These are phyloP conservation scores for Cercospora nicotianae DNA, from an alignment of 2,329 filamentous ascomycete species.

Conservation along the genomic window DNA sequence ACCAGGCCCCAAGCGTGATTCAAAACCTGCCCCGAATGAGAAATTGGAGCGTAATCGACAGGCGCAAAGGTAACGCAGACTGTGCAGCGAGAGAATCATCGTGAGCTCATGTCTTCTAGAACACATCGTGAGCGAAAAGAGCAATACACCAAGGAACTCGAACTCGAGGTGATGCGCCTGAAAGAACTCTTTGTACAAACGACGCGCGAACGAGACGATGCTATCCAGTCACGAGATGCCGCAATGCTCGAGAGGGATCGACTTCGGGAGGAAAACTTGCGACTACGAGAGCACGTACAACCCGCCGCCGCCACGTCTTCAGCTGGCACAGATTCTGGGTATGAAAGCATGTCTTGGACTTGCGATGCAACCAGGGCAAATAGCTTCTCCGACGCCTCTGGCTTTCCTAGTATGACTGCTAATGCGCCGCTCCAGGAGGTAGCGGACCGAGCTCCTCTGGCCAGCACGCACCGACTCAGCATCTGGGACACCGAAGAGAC, in stretches of 20 bases:
- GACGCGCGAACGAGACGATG: constrained; percentile 25
- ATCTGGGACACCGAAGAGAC: constrained; percentile 23
- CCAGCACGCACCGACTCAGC: constrained; percentile 14
- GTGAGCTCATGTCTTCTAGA: constrained; percentile 11
- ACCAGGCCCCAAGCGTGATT: constrained; percentile 29
- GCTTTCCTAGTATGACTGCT: constrained; percentile 21
- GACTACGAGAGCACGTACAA: constrained; percentile 19
- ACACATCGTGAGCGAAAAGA: constrained; percentile 31
- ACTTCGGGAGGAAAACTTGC: constrained; percentile 20
- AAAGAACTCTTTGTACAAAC: constrained; percentile 26
- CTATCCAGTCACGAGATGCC: constrained; percentile 19
- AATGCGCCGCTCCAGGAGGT: constrained; percentile 18
- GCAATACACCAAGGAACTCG: constrained; percentile 30
- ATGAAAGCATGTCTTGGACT: constrained; percentile 22
- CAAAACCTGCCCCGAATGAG: constrained; percentile 28
- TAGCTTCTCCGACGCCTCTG: constrained; percentile 24
- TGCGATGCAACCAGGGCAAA: constrained; percentile 25
- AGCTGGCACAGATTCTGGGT: constrained; percentile 25
- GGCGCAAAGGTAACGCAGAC: constrained; percentile 24
- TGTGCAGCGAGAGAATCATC: not conserved
- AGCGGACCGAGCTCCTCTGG: constrained; percentile 12
- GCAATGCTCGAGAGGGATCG: constrained; percentile 20
- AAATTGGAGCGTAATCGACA: constrained; percentile 30
- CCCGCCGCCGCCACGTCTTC: constrained; percentile 16
- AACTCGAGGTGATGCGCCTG: constrained; percentile 26